Conservation (phyloP, 2,329 filamentous ascomycete genomes). For the Arachnopeziza araneosa region DNA sequence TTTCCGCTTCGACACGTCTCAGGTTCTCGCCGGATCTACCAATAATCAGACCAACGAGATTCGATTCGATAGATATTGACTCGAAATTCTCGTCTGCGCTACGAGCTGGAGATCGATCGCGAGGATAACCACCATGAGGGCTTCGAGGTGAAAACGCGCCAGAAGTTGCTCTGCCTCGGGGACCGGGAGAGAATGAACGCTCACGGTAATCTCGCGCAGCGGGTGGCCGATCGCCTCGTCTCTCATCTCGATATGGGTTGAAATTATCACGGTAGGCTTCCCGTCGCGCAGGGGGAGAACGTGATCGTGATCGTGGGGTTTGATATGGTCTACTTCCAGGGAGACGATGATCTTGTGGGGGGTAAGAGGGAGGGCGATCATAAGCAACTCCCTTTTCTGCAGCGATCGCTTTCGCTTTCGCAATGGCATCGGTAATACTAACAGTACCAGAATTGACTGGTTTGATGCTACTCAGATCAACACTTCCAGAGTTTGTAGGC, state of each 20-base stretch:
- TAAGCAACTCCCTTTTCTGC: conserved; percentile 70
- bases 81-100: conserved; percentile 61
- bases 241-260: conserved; percentile 81
- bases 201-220: conserved; percentile 53
- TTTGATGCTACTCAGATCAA: conserved; percentile 75
- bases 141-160: conserved; percentile 51
- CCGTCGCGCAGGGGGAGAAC: conserved; percentile 63
- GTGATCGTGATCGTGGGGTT: conserved; percentile 60
- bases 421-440: conserved; percentile 77
- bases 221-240: conserved; percentile 59
- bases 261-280: conserved; percentile 69
- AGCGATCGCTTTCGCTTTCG: conserved; percentile 77
- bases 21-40: conserved; percentile 87
- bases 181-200: conserved; percentile 65
- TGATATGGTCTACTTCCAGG: conserved; percentile 51
- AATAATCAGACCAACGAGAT: conserved; percentile 83
- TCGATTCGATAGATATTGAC: conserved; percentile 80
- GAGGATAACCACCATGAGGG: conserved; percentile 43
- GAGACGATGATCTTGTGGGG: conserved; percentile 39
- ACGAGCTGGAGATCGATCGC: conserved; percentile 54
- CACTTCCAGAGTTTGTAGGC: conserved; percentile 66
- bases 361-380: conserved; percentile 44
- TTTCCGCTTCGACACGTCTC: conserved; percentile 76
- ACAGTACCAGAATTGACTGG: conserved; percentile 76
- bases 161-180: conserved; percentile 44